Conservation (phyloP, 768 basidiomycete species). For the Fomitopsis pulvina region DNA sequence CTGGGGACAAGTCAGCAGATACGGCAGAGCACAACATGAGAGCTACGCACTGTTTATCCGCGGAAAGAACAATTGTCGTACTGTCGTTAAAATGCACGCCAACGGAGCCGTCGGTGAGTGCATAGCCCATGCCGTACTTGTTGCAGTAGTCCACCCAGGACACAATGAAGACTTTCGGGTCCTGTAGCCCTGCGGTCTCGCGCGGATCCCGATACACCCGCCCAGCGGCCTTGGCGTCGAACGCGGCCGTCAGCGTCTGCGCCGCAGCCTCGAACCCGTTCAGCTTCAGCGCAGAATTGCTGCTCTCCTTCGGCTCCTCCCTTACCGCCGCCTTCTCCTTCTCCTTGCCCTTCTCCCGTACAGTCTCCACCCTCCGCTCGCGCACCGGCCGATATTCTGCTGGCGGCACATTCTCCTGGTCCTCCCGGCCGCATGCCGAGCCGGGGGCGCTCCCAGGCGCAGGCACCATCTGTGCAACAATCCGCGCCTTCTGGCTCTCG, state of each 20-base stretch:
- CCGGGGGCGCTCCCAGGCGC: constrained; percentile 40
- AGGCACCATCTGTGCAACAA: constrained; percentile 90
- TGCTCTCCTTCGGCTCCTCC: constrained; percentile 7
- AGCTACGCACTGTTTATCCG: constrained; percentile 74
- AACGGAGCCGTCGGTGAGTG: constrained; percentile 89
- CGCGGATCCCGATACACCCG: constrained; percentile 63
- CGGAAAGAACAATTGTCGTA: constrained; percentile 75
- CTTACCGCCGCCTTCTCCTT: constrained; percentile 3
- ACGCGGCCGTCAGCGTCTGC: constrained; percentile 47
- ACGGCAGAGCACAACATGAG: constrained; percentile 5
- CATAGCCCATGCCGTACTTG: constrained; percentile 99
- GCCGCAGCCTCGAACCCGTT: constrained; percentile 66
- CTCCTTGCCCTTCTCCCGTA: constrained; percentile 13
- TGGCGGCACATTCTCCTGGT: constrained; percentile 30
- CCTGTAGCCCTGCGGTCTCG: constrained; percentile 42
- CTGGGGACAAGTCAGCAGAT: constrained; percentile 31
- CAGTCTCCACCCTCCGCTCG: constrained; percentile 10
- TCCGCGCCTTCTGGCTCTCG: constrained; percentile 86
- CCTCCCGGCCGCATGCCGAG: constrained; percentile 19
- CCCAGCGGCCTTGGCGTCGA: constrained; percentile 59
- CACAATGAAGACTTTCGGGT: constrained; percentile 85
- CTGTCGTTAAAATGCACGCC: constrained; percentile 98
- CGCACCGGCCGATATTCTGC: constrained; percentile 15
- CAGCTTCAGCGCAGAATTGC: constrained; percentile 24
- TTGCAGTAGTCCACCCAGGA: constrained; percentile 99